These are phyloP conservation scores for Helicocarpus griseus DNA, from an alignment of 2,329 filamentous ascomycete genomes.

Conservation along the genomic window DNA sequence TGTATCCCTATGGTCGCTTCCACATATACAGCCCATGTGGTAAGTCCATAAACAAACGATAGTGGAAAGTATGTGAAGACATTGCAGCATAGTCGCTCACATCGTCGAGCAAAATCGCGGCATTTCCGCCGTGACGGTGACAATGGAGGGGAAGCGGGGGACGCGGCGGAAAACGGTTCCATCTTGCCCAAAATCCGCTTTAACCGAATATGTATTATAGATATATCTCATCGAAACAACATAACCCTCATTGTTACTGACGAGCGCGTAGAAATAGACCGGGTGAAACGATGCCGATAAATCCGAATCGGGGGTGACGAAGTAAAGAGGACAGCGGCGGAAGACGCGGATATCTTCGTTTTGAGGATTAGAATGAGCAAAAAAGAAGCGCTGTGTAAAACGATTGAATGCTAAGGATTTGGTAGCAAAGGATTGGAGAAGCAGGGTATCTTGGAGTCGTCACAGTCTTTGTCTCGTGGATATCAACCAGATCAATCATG, in stretches of 20 bases:
- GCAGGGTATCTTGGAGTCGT: no score
- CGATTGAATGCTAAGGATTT: no score
- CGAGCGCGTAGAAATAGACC: neutral
- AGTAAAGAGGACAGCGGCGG: neutral
- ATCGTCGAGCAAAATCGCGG: conserved; percentile 34
- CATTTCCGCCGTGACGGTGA: conserved; percentile 33
- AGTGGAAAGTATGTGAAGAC: conserved; percentile 78
- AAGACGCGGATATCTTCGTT: neutral
- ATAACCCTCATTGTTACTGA: neutral
- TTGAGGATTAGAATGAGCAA: neutral
- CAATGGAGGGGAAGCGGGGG: conserved; percentile 25
- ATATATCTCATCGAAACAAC: neutral
- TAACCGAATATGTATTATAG: neutral
- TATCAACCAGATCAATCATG: no score
- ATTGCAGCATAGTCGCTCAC: conserved; percentile 77
- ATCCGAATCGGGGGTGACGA: neutral
- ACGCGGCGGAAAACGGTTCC: conserved; percentile 29
- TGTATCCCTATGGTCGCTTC: conserved; percentile 61
- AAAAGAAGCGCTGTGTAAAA: no score
- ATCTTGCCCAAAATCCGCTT: conserved; percentile 16
- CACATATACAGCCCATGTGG: conserved; percentile 92
- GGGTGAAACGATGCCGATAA: no score
- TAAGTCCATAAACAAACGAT: conserved; percentile 75
- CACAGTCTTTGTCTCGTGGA: no score
- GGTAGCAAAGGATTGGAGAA: no score